Evolutionary conservation across 2,329 filamentous ascomycete species (phyloP), one percentile per base, ranked within the genome.

Genomic region (Fusarium sp.): DNA sequence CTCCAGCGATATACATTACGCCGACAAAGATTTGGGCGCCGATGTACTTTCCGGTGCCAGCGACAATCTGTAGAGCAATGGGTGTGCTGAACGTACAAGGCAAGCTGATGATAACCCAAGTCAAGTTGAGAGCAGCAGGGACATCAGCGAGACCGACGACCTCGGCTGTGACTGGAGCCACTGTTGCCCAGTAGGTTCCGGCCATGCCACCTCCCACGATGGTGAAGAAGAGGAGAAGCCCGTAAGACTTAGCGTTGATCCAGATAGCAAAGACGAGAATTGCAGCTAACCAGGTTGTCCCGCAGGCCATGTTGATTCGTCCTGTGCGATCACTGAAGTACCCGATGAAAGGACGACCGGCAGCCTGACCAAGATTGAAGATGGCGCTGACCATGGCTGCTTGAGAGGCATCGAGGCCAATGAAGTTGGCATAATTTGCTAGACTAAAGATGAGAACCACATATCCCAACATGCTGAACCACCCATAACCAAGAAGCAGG

Each of bases 381-480:
- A 94, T 81, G 9, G 93, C 93, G n/a, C 89, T 91, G 49, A 94
- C 86, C 21, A 94, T 84, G 1, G 90, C 90, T 11, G 91, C 93
- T 76, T 95, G 90, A 10, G 87, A 85, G 4, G 92, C 84, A 2
- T 86, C 85, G 35, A 94, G 86, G 3, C 93, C 93, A 46, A 94
- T 88, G 9, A 86, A 86, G 62, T 88, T 86, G 41, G 91, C 91
- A 77, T 94, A 95, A 78, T 91, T 93, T 19, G 93, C 90, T 49
- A 95, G 82, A 16, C 89, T 92, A 80, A 94, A 95, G 48, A 94
- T 86, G n/a, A 94, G 85, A 9, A 94, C 91, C 31, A 93, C 86
- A 75, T 95, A 95, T 10, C 87, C 92, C 19, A 95, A 82, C 82
- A 95, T 89, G 66, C 87, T 90, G 70, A 95, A 90, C 80, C 90